Evolutionary conservation across 148 eudicot species (phyloP).

Genomic region (Chenopodium berlandieri): DNA sequence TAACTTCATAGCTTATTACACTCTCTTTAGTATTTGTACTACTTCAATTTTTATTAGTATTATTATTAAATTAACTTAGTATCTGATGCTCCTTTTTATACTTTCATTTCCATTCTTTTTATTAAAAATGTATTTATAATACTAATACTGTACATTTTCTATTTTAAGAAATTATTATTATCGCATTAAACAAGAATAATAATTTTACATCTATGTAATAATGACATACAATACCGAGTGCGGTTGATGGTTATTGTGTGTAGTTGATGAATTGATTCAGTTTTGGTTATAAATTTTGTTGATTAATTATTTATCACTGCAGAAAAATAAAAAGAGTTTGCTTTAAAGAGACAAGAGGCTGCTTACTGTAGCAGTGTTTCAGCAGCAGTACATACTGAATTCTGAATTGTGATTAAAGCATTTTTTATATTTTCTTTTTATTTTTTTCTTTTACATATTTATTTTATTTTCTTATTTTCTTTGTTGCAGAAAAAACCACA

Average conservation of each 20-base stretch:
- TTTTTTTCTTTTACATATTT: not conserved
- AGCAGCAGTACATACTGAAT: slow-evolving; percentile 20
- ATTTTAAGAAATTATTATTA: too few relatives aligned
- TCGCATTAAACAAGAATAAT: too few relatives aligned
- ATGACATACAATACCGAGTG: too few relatives aligned
- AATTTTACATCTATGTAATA: too few relatives aligned
- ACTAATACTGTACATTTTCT: too few relatives aligned
- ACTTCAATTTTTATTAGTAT: not conserved
- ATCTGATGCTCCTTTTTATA: too few relatives aligned
- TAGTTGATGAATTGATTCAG: slow-evolving; percentile 29
- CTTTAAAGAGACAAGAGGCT: slow-evolving; percentile 28
- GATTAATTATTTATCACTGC: slow-evolving; percentile 35
- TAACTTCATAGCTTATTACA: not conserved
- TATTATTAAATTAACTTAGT: not conserved
- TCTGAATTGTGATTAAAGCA: slow-evolving; percentile 23
- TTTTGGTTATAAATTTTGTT: slow-evolving; percentile 25
- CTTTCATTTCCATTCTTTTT: too few relatives aligned
- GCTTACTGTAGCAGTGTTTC: slow-evolving; percentile 21
- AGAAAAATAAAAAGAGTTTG: slow-evolving; percentile 11
- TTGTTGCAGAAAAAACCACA: slow-evolving; percentile 26
- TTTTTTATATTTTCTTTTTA: not conserved
- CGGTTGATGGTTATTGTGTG: not conserved
- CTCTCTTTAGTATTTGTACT: not conserved
- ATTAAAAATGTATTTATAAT: too few relatives aligned
- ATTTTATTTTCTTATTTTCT: not conserved